phyloP scores from a whole-genome alignment of 148 eudicot genomes.

The Chenopodium album region DNA sequence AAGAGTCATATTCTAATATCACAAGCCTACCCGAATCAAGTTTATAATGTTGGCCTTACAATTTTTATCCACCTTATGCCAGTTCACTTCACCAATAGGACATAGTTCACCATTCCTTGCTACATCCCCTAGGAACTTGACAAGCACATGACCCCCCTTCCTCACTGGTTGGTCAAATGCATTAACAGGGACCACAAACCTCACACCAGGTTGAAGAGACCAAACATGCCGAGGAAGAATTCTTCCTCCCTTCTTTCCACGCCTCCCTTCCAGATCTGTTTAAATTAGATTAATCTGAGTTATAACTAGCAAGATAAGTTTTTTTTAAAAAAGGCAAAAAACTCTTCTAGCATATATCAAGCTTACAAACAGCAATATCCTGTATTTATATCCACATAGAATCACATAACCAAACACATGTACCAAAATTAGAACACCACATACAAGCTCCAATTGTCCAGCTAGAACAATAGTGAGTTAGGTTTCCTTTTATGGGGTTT shows the following conservation, averaged over 20 bases:
- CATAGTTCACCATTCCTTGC: conserved; percentile 37
- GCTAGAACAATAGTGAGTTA: not conserved
- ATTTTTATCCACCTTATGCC: conserved; percentile 34
- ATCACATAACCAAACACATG: not conserved
- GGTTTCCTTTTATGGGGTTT: not conserved
- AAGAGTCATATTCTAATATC: not conserved
- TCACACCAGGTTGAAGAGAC: conserved; percentile 38
- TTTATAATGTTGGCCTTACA: conserved; percentile 29
- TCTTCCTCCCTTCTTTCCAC: conserved; percentile 38
- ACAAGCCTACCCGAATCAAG: conserved; percentile 31
- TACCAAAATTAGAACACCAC: not conserved
- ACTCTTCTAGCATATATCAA: not conserved
- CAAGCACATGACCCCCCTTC: conserved; percentile 33
- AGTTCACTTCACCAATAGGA: conserved; percentile 35
- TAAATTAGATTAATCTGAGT: not conserved
- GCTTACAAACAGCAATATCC: not conserved
- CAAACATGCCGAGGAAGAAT: conserved; percentile 37
- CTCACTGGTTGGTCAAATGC: conserved; percentile 35
- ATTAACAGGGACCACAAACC: conserved; percentile 36
- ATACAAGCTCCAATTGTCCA: not conserved
- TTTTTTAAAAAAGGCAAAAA: not conserved
- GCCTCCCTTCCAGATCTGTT: conserved; percentile 33
- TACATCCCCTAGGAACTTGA: conserved; percentile 35
- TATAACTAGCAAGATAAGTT: not conserved
- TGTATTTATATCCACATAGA: not conserved